phyloP scores from a whole-genome alignment of 495 filamentous ascomycete genomes.

The Aspergillus coremiiformis region DNA sequence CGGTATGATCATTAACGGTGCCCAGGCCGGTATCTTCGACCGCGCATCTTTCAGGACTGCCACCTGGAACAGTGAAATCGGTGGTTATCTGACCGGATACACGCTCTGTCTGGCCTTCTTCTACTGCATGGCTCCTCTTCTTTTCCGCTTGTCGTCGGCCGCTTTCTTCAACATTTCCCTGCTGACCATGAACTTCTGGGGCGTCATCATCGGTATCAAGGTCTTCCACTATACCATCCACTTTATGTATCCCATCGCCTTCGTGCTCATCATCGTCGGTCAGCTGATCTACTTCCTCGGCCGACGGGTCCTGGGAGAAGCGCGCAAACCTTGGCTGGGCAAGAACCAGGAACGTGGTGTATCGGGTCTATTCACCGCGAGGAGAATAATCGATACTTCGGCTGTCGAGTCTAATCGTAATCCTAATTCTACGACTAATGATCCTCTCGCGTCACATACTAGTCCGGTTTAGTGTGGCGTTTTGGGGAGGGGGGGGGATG shows the following conservation, averaged over 20 bases:
- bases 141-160: slow-evolving; percentile 80
- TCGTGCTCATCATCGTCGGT: slow-evolving; percentile 81
- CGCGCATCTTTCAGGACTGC: slow-evolving; percentile 57
- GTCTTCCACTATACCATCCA: slow-evolving; percentile 77
- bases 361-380: slow-evolving; percentile 80
- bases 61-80: slow-evolving; percentile 60
- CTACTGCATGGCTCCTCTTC: slow-evolving; percentile 77
- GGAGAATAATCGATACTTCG: slow-evolving; percentile 55
- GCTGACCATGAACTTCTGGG: slow-evolving; percentile 96
- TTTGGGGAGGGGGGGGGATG: no score
- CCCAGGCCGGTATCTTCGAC: slow-evolving; percentile 86
- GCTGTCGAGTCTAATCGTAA: slow-evolving; percentile 1
- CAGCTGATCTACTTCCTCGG: slow-evolving; percentile 76
- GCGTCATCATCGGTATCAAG: slow-evolving; percentile 78
- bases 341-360: slow-evolving; percentile 74
- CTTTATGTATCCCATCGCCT: slow-evolving; percentile 92
- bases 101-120: slow-evolving; percentile 76
- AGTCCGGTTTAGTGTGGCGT: slow-evolving; percentile 9
- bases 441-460: slow-evolving; percentile 1
- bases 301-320: slow-evolving; percentile 70
- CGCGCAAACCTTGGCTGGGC: slow-evolving; percentile 91
- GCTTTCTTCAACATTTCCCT: slow-evolving; percentile 96
- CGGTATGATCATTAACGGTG: slow-evolving; percentile 84
- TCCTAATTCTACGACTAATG: slow-evolving; percentile 6
- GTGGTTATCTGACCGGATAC: slow-evolving; percentile 79